These are phyloP conservation scores for Rhytidhysteron rufulum DNA, from an alignment of 2,329 filamentous ascomycete genomes.

Conservation along the genomic window DNA sequence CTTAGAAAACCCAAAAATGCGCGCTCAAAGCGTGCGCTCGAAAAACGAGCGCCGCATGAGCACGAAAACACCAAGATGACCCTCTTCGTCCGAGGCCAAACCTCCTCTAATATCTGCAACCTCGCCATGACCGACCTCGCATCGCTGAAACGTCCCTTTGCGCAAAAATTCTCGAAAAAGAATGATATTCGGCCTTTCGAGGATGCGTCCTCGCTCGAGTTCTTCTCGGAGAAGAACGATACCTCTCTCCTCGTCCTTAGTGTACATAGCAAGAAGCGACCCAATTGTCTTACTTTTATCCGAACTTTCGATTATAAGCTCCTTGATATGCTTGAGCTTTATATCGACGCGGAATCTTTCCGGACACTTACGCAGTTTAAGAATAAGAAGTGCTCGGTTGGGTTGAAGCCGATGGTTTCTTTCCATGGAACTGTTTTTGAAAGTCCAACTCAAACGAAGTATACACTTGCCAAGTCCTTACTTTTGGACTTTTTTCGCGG, in stretches of 20 bases:
- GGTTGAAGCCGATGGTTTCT: conserved; percentile 83
- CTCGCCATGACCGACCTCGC: conserved; percentile 82
- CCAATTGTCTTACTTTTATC: conserved; percentile 78
- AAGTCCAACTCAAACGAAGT: conserved; percentile 71
- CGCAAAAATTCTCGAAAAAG: conserved; percentile 94
- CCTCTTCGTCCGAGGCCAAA: conserved; percentile 84
- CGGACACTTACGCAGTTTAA: conserved; percentile 72
- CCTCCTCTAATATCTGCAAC: conserved; percentile 77
- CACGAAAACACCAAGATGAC: conserved; percentile 87
- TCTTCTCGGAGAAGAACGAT: conserved; percentile 96
- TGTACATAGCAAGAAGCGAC: conserved; percentile 88
- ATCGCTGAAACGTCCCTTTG: conserved; percentile 77
- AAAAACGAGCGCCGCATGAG: conserved; percentile 85
- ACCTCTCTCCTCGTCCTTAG: conserved; percentile 80
- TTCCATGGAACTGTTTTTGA: conserved; percentile 89
- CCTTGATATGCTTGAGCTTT: conserved; percentile 90
- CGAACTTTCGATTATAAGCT: conserved; percentile 83
- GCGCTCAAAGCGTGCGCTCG: conserved; percentile 90
- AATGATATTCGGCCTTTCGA: conserved; percentile 95
- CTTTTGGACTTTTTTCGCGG: conserved; percentile 90
- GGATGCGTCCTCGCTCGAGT: conserved; percentile 80
- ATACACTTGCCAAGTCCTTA: conserved; percentile 81
- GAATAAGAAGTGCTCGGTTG: conserved; percentile 60
- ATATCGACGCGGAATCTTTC: conserved; percentile 72
- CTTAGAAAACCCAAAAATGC: conserved; percentile 74